Base-by-base conservation (phyloP, 495 filamentous ascomycete genomes). In the Daldinia bambusicola region DNA sequence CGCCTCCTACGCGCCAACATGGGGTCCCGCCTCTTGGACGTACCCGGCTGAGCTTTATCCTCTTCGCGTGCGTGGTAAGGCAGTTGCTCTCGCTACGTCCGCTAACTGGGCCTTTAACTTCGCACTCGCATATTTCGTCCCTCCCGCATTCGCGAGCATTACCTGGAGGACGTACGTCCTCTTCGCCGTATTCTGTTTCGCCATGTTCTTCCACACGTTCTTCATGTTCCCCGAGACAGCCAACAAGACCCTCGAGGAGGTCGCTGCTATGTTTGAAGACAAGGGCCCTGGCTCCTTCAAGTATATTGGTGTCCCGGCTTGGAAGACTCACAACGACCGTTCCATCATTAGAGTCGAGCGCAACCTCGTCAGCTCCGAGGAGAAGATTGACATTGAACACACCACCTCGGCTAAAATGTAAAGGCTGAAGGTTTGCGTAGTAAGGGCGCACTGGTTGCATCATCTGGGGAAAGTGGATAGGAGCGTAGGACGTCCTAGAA, bases 21-120 rank as follows among this genome's bases (percentile, higher is more conserved):
- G 88, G 88, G 88, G 88, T n/a, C 88, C 87, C 0, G 84, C 83
- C 6, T 89, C 88, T 61, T 93, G 91, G 91, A 87, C 92, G 59
- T 93, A 94, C 77, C 89, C 90, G 26, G 84, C 92, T 20, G 89
- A 94, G 77, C 84, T 95, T 69, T 91, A 89, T 81, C 89, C 93
- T 14, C 83, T 92, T 34, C 87, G 90, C 65, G 87, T 90, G 40
- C 86, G 92, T 78, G 87, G 89, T 40, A 91, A 91, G 81, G 91
- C 80, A 55, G 88, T 92, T n/a, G 90, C 90, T n/a, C 80, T 94
- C 13, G 82, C 86, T 41, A 92, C 91, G 0, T 87, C 90, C 3
- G 85, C 84, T 8, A 93, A 92, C 81, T 94, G 91, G 92, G 84
- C 87, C 18, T 93, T 91, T 81, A 93, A 93, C 83, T 93, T 92